phyloP scores from a whole-genome alignment of 345 rosid genomes.

The Syzygium jambos region DNA sequence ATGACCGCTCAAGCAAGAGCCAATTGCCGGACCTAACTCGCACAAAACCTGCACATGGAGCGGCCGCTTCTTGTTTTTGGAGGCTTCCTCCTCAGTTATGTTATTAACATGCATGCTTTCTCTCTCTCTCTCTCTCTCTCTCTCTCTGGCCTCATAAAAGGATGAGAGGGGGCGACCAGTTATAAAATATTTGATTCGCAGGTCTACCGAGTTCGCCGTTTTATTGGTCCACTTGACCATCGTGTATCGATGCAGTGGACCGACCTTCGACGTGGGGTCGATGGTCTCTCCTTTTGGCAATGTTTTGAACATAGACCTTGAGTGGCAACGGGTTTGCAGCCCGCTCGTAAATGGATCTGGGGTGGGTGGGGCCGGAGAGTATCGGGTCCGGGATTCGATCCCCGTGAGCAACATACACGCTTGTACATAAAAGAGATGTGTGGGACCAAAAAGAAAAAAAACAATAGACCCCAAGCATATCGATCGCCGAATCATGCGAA shows the following conservation, averaged over 20 bases:
- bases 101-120: not conserved
- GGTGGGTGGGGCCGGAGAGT: too few relatives aligned
- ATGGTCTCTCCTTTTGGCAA: not conserved
- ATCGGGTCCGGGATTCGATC: too few relatives aligned
- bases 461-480: not conserved
- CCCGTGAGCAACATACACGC: too few relatives aligned
- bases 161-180: not conserved
- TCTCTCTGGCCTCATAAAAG: too few relatives aligned
- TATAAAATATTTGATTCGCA: not conserved
- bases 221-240: not conserved
- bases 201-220: not conserved
- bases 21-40: not conserved
- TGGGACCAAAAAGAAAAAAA: too few relatives aligned
- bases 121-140: too few relatives aligned
- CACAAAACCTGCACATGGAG: not conserved
- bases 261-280: not conserved
- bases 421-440: too few relatives aligned
- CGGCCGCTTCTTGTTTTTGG: not conserved
- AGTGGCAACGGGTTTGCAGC: too few relatives aligned
- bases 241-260: not conserved
- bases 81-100: not conserved
- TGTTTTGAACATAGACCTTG: not conserved
- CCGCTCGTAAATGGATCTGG: too few relatives aligned
- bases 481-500: not conserved
- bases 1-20: not conserved